These are phyloP conservation scores for Amoebophrya sp. DNA, from an alignment of 169 alveolate genomes.

Conservation along the genomic window DNA sequence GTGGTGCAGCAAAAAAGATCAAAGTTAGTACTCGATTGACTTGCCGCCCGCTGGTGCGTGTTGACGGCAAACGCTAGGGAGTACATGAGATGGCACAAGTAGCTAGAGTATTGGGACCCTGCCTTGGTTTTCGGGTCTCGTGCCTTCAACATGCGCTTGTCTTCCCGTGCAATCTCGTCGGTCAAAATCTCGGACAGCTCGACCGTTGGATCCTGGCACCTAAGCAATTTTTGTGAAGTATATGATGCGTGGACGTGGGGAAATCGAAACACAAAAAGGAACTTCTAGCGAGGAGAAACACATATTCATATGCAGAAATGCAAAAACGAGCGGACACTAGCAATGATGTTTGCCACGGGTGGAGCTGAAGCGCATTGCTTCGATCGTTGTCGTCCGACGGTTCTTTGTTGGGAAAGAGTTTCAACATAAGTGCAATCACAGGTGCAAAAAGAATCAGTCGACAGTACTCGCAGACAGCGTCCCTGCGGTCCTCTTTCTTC, in stretches of 20 bases:
- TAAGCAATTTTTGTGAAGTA: no score
- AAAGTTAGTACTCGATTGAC: neutral
- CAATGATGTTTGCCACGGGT: no score
- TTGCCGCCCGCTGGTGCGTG: neutral
- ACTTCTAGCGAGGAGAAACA: neutral
- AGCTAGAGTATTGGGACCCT: neutral
- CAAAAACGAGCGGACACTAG: no score
- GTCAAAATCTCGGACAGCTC: neutral
- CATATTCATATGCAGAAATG: no score
- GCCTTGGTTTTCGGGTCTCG: neutral
- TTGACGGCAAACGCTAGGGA: neutral
- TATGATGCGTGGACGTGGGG: no score
- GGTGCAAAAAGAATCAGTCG: neutral
- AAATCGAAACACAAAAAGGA: neutral
- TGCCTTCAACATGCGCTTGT: neutral
- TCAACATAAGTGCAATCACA: no score
- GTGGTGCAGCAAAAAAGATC: no score
- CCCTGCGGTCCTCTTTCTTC: neutral
- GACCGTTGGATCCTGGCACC: neutral
- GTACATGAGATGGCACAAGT: neutral
- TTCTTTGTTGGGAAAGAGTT: no score
- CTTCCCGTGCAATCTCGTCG: neutral
- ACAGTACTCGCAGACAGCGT: neutral
- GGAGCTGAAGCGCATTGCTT: no score
- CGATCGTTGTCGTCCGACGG: no score